Evolutionary conservation across 306 rosid genomes (phyloP).

Genomic region (Mucuna pruriens): DNA sequence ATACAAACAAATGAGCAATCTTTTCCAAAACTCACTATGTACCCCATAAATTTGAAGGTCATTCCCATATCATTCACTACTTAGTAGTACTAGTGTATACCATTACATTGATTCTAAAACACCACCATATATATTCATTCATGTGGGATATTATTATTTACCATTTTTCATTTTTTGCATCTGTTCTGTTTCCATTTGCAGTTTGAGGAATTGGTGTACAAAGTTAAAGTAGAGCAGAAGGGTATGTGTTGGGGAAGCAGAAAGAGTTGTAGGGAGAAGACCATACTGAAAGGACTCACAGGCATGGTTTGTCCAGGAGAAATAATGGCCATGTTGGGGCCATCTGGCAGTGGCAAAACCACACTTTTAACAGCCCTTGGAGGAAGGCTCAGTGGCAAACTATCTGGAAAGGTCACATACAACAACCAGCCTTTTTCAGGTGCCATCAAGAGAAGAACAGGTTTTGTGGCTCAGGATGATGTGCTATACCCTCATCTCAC

Average conservation of each 20-base stretch:
- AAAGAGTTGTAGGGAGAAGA: constrained; percentile 52
- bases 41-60: constrained; percentile 74
- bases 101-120: constrained; percentile 1
- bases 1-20: constrained; percentile 44
- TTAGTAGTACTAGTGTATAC: not conserved
- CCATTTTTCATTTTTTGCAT: not conserved
- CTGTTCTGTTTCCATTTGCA: constrained; percentile 35
- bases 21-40: constrained; percentile 53
- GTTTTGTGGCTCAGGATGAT: constrained; percentile 85
- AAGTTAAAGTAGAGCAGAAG: constrained; percentile 58
- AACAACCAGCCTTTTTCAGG: constrained; percentile 66
- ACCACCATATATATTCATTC: constrained; percentile 4
- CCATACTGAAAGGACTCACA: constrained; percentile 67
- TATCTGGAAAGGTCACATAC: constrained; percentile 76
- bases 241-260: constrained; percentile 43
- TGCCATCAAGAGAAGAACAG: constrained; percentile 64
- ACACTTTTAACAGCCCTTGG: constrained; percentile 85
- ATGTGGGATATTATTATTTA: not conserved
- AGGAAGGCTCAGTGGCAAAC: constrained; percentile 67
- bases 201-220: constrained; percentile 84
- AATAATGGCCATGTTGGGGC: constrained; percentile 86
- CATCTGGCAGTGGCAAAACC: constrained; percentile 89
- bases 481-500: constrained; percentile 79
- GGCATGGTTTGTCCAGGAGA: constrained; percentile 82
- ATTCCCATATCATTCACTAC: not conserved